phyloP scores from a whole-genome alignment of 1,139 yeast genomes.

The Suhomyces yuchorum region DNA sequence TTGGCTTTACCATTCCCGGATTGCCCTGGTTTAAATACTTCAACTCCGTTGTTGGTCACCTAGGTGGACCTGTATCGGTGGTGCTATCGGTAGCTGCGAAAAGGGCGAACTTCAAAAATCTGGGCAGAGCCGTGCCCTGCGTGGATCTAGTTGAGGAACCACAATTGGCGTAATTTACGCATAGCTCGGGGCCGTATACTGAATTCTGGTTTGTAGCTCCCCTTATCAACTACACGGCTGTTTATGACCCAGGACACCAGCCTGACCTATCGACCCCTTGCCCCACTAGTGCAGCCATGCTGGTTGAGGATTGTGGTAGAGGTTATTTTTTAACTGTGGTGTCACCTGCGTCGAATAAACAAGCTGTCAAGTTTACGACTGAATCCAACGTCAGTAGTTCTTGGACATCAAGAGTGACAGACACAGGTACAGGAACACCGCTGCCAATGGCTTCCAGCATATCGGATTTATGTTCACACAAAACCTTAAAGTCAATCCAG shows the following conservation, averaged over 20 bases:
- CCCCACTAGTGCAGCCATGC: not conserved
- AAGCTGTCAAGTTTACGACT: too few species aligned
- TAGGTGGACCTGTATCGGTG: not conserved
- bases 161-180: not conserved
- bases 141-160: not conserved
- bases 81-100: conserved; percentile 1
- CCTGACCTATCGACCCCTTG: not conserved
- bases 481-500: not conserved
- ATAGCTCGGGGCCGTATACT: not conserved
- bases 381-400: too few species aligned
- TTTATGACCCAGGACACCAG: not conserved
- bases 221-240: not conserved
- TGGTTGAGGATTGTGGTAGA: too few species aligned
- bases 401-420: too few species aligned
- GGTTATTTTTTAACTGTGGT: too few species aligned
- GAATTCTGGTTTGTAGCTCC: not conserved
- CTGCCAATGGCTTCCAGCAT: too few species aligned
- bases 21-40: not conserved
- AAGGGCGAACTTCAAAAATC: not conserved
- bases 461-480: not conserved
- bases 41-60: not conserved
- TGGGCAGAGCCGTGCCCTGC: conserved; percentile 3
- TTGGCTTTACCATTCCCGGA: too few species aligned
- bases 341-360: too few species aligned
- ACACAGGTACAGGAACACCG: too few species aligned